Evolutionary conservation across 306 rosid genomes (phyloP).

Genomic region (Chamaecrista fasciculata): DNA sequence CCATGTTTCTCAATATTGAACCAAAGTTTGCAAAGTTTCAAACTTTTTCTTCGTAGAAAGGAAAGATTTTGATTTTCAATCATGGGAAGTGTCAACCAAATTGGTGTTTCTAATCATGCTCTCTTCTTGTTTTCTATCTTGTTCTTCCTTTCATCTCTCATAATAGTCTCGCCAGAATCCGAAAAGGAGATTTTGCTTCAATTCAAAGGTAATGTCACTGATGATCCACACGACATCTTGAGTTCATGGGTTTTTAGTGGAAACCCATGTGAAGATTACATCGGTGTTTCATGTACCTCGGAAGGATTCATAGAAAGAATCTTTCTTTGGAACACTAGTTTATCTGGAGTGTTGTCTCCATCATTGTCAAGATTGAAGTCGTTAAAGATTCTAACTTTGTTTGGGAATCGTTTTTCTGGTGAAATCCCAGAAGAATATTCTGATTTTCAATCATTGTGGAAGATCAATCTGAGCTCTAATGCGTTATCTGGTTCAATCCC

Average conservation of each 20-base stretch:
- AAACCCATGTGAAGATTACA: slow-evolving; percentile 62
- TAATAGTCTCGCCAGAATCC: slow-evolving; percentile 43
- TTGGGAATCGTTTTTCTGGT: slow-evolving; percentile 71
- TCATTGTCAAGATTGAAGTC: slow-evolving; percentile 66
- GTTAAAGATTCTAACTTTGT: slow-evolving; percentile 76
- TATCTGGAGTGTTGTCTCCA: slow-evolving; percentile 71
- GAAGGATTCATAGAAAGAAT: slow-evolving; percentile 83
- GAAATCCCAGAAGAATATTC: slow-evolving; percentile 67
- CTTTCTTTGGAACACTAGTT: slow-evolving; percentile 78
- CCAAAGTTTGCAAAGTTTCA: slow-evolving; percentile 30
- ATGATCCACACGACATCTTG: slow-evolving; percentile 64
- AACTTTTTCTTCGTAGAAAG: slow-evolving; percentile 26
- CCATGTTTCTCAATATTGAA: slow-evolving; percentile 31
- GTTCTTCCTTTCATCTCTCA: slow-evolving; percentile 39
- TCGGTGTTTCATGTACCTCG: slow-evolving; percentile 62
- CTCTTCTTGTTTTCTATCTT: slow-evolving; percentile 44
- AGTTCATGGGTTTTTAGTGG: slow-evolving; percentile 60
- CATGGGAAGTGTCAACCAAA: slow-evolving; percentile 64
- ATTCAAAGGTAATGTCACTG: slow-evolving; percentile 68
- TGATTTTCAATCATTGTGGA: slow-evolving; percentile 67
- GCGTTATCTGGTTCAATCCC: slow-evolving; percentile 80
- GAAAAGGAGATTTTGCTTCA: slow-evolving; percentile 88
- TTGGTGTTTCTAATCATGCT: slow-evolving; percentile 64
- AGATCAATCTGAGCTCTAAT: slow-evolving; percentile 87
- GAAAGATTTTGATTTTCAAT: slow-evolving; percentile 35